phyloP scores from a whole-genome alignment of 2,329 filamentous ascomycete genomes.

The Curvularia sp. region DNA sequence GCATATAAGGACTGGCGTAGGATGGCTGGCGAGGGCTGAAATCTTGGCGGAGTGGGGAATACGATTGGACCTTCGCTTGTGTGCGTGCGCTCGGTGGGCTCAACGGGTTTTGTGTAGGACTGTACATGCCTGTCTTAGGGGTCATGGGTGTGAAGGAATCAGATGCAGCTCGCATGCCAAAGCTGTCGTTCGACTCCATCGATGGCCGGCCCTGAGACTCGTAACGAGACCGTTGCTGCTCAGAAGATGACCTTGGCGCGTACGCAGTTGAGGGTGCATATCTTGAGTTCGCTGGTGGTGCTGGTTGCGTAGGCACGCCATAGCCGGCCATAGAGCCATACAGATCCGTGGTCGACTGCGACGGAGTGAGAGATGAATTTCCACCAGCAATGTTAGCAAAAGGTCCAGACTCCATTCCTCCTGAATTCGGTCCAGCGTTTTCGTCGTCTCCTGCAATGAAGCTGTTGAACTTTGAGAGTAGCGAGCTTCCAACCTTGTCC shows the following conservation, averaged over 20 bases:
- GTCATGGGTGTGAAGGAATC: conserved; percentile 42
- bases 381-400: conserved; percentile 83
- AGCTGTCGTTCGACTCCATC: conserved; percentile 46
- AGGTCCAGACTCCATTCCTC: conserved; percentile 68
- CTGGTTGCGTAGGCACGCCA: conserved; percentile 36
- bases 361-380: conserved; percentile 59
- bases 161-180: conserved; percentile 36
- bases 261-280: conserved; percentile 51
- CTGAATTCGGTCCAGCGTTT: conserved; percentile 66
- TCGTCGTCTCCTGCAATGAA: conserved; percentile 93
- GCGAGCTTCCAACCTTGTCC: conserved; percentile 89
- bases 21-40: conserved; percentile 31
- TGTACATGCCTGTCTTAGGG: conserved; percentile 36
- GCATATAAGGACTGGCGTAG: conserved; percentile 41
- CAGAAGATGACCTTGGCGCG: conserved; percentile 59
- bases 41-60: conserved; percentile 43
- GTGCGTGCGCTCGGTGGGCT: conserved; percentile 37
- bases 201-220: conserved; percentile 53
- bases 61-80: conserved; percentile 40
- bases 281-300: conserved; percentile 44
- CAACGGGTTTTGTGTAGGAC: conserved; percentile 40
- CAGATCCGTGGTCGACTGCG: conserved; percentile 73
- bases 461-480: conserved; percentile 93
- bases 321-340: conserved; percentile 73
- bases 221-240: conserved; percentile 58